Conservation (phyloP, 164 flowering plant species). For the Buxus sempervirens region DNA sequence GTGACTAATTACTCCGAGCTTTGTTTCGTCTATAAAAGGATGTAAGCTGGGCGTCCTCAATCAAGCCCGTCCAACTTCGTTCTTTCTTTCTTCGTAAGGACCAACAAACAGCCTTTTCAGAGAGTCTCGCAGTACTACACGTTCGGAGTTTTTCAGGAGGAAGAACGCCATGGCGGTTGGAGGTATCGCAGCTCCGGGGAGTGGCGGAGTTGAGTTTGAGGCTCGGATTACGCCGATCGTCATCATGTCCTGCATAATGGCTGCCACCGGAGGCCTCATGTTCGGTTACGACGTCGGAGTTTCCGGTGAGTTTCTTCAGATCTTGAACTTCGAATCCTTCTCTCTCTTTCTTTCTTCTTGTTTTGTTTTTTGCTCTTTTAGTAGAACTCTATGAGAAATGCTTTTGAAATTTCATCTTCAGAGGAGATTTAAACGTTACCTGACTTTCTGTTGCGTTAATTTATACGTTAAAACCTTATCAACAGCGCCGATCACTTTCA, state of each 20-base stretch:
- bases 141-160: neutral
- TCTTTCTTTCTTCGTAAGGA: too few relatives aligned
- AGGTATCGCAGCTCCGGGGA: constrained; percentile 47
- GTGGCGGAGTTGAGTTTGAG: constrained; percentile 58
- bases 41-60: neutral
- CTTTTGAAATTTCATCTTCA: neutral
- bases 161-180: constrained; percentile 36
- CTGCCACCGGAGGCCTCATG: constrained; percentile 97
- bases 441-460: too few relatives aligned
- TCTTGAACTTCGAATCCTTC: neutral
- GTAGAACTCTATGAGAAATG: neutral
- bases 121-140: too few relatives aligned
- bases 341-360: neutral
- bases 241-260: constrained; percentile 92
- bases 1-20: neutral
- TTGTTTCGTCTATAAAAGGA: neutral
- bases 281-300: constrained; percentile 96
- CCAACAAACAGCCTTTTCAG: too few relatives aligned
- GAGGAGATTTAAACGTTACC: too few relatives aligned
- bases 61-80: neutral
- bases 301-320: constrained; percentile 50
- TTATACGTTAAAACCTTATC: too few relatives aligned
- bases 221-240: constrained; percentile 91
- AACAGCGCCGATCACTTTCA: too few relatives aligned
- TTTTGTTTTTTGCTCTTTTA: neutral